Conservation (phyloP, 495 filamentous ascomycete genomes). For the Pyrenopolyporus hunteri region DNA sequence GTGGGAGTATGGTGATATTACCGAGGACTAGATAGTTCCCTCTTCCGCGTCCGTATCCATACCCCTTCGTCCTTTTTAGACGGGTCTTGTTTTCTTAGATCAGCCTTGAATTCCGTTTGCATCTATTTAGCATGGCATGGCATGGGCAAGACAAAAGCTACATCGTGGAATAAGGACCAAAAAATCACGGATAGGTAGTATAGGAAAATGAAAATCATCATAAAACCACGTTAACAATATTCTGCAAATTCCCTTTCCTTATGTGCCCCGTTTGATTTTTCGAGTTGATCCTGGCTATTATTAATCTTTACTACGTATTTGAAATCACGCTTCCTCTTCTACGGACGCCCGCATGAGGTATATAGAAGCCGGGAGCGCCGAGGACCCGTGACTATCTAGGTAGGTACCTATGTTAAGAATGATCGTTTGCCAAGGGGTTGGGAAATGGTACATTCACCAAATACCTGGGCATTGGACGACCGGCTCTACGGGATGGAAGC, state of each 20-base stretch:
- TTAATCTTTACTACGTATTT: neutral
- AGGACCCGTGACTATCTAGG: neutral
- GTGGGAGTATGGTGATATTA: constrained; percentile 98
- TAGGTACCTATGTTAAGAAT: no score
- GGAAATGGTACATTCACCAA: neutral
- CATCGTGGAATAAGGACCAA: neutral
- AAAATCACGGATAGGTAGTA: constrained; percentile 3
- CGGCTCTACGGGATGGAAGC: no score
- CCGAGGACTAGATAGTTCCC: constrained; percentile 68
- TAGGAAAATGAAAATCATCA: constrained; percentile 6
- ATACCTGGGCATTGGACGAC: no score
- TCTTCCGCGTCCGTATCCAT: neutral
- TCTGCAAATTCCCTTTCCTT: no score
- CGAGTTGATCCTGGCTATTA: no score
- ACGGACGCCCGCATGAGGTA: neutral
- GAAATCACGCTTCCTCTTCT: no score
- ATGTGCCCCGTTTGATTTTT: no score
- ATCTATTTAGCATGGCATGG: constrained; percentile 20
- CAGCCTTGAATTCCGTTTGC: constrained; percentile 5
- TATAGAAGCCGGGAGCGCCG: constrained; percentile 14
- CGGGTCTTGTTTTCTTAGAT: constrained; percentile 1
- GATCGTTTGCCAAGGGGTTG: constrained; percentile 15
- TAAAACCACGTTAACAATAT: neutral
- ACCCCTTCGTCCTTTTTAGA: neutral
- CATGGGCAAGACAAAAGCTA: constrained; percentile 20